Conservation (phyloP, 1,284 basidiomycete species). For the Boletus sp. region DNA sequence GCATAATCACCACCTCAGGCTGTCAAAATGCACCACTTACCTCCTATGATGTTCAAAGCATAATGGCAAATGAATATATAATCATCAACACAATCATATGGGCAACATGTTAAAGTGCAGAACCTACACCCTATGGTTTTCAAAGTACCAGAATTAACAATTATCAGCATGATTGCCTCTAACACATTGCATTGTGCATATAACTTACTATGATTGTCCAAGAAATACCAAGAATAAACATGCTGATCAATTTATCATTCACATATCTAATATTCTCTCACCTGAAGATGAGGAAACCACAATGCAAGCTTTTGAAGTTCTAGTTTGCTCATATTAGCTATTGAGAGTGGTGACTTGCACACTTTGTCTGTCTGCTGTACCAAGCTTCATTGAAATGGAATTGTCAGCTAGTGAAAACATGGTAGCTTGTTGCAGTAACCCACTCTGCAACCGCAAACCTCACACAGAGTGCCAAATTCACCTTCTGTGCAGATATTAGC, state of each 20-base stretch:
- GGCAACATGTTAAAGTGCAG: too few relatives aligned
- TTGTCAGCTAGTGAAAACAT: not conserved
- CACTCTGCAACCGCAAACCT: not conserved
- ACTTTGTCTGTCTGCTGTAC: accelerated
- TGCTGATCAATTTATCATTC: too few relatives aligned
- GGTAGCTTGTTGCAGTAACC: not conserved
- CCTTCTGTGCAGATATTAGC: not conserved
- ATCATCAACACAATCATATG: too few relatives aligned
- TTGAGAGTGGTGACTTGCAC: not conserved
- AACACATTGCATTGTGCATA: not conserved
- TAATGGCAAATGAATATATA: too few relatives aligned
- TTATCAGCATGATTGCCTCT: too few relatives aligned
- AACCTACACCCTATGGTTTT: not conserved
- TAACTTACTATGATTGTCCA: not conserved
- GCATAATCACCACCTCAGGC: not conserved
- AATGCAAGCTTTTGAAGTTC: not conserved
- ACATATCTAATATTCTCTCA: not conserved
- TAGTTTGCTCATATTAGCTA: not conserved
- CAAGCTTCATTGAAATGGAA: not conserved
- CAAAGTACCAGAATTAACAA: not conserved
- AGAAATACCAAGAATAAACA: too few relatives aligned
- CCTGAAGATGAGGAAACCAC: not conserved
- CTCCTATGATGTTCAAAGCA: not conserved
- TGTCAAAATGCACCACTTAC: not conserved
- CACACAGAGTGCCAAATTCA: not conserved